Base-by-base conservation (phyloP, 768 basidiomycete genomes). In the Phlebiopsis gigantea region DNA sequence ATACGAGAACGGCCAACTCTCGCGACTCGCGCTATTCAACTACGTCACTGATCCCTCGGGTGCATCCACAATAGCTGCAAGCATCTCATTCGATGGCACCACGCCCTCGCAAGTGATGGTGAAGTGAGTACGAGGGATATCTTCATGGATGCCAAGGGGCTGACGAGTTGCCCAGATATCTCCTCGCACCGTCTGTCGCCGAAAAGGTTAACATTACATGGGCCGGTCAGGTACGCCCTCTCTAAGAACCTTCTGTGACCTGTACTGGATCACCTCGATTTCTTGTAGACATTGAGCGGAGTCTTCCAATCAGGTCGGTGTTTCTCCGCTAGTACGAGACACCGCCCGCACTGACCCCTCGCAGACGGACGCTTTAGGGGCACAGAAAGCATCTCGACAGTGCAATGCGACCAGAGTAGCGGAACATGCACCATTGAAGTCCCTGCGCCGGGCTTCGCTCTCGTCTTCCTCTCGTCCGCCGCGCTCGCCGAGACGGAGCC, bases 361-460 rank as follows among this genome's bases (percentile, higher is more conserved):
- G 26, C 71, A 21, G 76, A 79, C 61, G 77, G 78, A 1, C 65
- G 71, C 46, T 66, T 77, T 21, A 63, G 68, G 43, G 75, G 74
- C 47, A 57, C 62, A 7, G 60, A 67, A 39, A 47, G 59, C 17
- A 73, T 75, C 9, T 53, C 68, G 26, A 73, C 69, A 1, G 68
- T 77, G 31, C 54, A 61, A 4, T 79, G 77, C 62, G 68, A 73
- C 48, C 69, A 73, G 46, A 63, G 65, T 4, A 69, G 71, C 56
- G 80, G 81, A 62, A 72, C 73, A 0, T 92, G 90, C 69, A 59
- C 68, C 24, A 72, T 92, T 50, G 75, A 74, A 12, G 80, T 92
- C 39, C 78, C 80, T 34, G 86, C 88, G 1, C 90, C 91, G 0
- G 81, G 81, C 30, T 83, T 87, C 62, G 88, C 88, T 2, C 75